Evolutionary conservation across 257 asterid genomes (phyloP), one percentile per base, ranked within the genome.

Genomic region (Paulownia fortunei): DNA sequence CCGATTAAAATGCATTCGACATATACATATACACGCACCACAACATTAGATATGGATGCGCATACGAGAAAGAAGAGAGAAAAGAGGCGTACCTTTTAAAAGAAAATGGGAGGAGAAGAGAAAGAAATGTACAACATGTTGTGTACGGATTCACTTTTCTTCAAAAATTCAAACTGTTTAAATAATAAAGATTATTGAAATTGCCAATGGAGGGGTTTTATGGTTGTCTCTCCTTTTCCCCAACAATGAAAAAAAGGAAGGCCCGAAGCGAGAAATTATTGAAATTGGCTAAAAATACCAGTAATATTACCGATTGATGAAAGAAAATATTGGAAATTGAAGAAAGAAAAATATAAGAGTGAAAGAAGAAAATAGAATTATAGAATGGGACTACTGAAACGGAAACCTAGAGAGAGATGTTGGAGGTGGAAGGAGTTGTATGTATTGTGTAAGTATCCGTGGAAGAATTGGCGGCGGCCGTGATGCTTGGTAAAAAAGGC

Each of bases 71-170:
- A 64, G 12, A 8, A 21, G 0, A 62, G n/a, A 34, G 26, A 36
- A 63, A 32, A 42, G 36, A 34, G 44, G 23, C 8, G 18, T 55
- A 74, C 84, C 82, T 71, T 70, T 41, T 13, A 76, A 59, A 44
- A 44, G 26, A 30, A 39, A 68, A 27, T 21, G n/a, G 52, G 47
- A 52, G 55, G 47, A 61, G 24, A 62, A 69, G 41, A 52, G 49
- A 47, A 21, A 49, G 23, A 23, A 4, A 8, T 2, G 49, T 4
- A 66, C 63, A 55, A 37, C 79, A 77, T 77, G 34, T 19, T 79
- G 79, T 12, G 54, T 42, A 13, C 19, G 36, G 70, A 32, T 81
- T 74, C 74, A 19, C 26, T 11, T 30, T 39, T 58, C 36, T 5
- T n/a, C n/a, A n/a, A 67, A 36, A 72, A 62, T 26, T n/a, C 76